phyloP scores from a whole-genome alignment of 768 basidiomycete genomes.

The Russula ochroleuca region DNA sequence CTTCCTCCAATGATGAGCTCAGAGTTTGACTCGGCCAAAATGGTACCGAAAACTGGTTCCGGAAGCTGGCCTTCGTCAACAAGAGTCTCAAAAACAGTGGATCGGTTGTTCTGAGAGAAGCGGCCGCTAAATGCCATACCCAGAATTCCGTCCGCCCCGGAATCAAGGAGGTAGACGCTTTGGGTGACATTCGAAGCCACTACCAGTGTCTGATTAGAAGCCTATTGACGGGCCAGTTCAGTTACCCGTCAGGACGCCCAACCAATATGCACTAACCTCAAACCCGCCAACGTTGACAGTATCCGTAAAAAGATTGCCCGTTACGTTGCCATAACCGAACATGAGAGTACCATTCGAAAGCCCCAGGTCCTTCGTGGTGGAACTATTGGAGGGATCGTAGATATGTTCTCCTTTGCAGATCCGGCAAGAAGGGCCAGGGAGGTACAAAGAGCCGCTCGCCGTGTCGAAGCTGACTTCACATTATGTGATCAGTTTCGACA shows the following conservation, averaged over 20 bases:
- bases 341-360: too few relatives aligned
- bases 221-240: too few relatives aligned
- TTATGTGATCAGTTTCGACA: background rate
- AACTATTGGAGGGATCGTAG: background rate
- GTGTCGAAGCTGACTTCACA: background rate
- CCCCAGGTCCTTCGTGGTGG: background rate
- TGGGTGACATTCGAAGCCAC: background rate
- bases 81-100: background rate
- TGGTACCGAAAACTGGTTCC: background rate
- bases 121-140: background rate
- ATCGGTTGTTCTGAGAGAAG: background rate
- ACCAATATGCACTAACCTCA: background rate
- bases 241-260: background rate
- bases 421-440: background rate
- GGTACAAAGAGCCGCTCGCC: background rate
- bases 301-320: background rate
- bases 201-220: background rate
- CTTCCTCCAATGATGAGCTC: background rate
- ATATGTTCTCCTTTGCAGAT: background rate
- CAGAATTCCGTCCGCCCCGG: background rate
- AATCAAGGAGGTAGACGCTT: background rate
- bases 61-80: background rate
- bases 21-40: background rate
- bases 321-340: accelerated
- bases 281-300: background rate